These are phyloP conservation scores for Magnusiomyces paraingens DNA, from an alignment of 1,139 yeast genomes.

Conservation along the genomic window DNA sequence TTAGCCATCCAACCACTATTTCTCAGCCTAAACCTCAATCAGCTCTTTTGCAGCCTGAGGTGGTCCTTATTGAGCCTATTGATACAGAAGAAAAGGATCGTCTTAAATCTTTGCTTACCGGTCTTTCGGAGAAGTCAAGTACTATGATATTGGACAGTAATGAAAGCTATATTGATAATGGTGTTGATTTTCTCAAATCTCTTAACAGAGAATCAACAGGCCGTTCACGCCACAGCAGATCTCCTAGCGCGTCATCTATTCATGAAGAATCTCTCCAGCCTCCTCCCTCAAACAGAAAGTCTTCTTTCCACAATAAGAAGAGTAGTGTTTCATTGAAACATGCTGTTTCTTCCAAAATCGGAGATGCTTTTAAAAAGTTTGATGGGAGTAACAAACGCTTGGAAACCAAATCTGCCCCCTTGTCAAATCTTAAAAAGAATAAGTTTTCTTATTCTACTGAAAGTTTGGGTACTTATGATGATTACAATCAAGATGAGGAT, in stretches of 20 bases:
- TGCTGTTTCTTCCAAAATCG: conserved; percentile 16
- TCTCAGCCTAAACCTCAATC: conserved; percentile 14
- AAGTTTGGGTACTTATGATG: conserved; percentile 17
- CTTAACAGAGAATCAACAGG: conserved; percentile 39
- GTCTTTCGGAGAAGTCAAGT: conserved; percentile 30
- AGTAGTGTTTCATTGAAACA: conserved; percentile 4
- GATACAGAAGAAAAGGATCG: conserved; percentile 26
- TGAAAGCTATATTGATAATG: conserved; percentile 38
- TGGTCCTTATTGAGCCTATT: conserved; percentile 12
- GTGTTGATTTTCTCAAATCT: conserved; percentile 54
- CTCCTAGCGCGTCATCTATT: conserved; percentile 4
- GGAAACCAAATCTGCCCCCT: not conserved
- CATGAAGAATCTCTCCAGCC: not conserved
- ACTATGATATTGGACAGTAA: conserved; percentile 32
- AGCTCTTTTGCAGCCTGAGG: not conserved
- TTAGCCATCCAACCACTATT: conserved; percentile 8
- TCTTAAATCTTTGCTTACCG: conserved; percentile 34
- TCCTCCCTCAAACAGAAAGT: not conserved
- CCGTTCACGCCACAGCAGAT: conserved; percentile 19
- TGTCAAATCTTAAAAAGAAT: conserved; percentile 8
- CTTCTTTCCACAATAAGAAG: conserved; percentile 1
- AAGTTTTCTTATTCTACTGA: conserved; percentile 22
- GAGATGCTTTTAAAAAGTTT: conserved; percentile 31
- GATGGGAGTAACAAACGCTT: conserved; percentile 16
- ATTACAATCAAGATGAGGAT: conserved; percentile 7